A percentile compares a stretch with the other conserved stretches of the same genome.
Evolutionary conservation across 2,329 filamentous ascomycete species (phyloP).

Genomic region (Pseudopyrenochaeta lycopersici): DNA sequence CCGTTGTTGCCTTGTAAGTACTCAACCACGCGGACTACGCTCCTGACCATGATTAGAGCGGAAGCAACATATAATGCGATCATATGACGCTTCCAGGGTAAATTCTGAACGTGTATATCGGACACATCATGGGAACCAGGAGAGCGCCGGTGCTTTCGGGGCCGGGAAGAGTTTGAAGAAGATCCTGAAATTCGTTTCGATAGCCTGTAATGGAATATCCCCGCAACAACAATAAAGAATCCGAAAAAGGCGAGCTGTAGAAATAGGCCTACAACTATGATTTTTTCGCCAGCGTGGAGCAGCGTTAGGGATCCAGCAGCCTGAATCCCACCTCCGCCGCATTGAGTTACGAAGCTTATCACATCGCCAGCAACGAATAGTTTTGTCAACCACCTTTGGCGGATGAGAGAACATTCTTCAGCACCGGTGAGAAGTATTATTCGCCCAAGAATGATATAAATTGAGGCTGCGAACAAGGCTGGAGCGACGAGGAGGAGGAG

Average conservation of each 20-base stretch:
- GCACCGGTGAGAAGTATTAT: conserved; percentile 52
- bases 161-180: conserved; percentile 3
- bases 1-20: conserved; percentile 51
- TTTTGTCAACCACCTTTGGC: conserved; percentile 53
- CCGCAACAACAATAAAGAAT: conserved; percentile 52
- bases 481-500: conserved; percentile 57
- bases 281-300: conserved; percentile 21
- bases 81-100: conserved; percentile 49
- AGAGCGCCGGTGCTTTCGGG: background rate
- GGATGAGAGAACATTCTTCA: conserved; percentile 51
- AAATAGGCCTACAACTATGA: conserved; percentile 45
- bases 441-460: conserved; percentile 61
- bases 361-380: conserved; percentile 59
- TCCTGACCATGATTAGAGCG: conserved; percentile 59
- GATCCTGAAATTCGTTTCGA: conserved; percentile 13
- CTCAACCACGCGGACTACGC: conserved; percentile 60
- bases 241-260: conserved; percentile 60
- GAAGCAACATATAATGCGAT: conserved; percentile 55
- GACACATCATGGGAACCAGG: background rate
- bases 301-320: conserved; percentile 12
- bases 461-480: conserved; percentile 57
- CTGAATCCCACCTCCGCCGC: conserved; percentile 27
- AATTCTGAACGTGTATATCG: too few relatives aligned
- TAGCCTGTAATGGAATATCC: conserved; percentile 29
- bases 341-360: conserved; percentile 55